Conservation (phyloP, 106 monocot species). For the Dioscorea zingiberensis region DNA sequence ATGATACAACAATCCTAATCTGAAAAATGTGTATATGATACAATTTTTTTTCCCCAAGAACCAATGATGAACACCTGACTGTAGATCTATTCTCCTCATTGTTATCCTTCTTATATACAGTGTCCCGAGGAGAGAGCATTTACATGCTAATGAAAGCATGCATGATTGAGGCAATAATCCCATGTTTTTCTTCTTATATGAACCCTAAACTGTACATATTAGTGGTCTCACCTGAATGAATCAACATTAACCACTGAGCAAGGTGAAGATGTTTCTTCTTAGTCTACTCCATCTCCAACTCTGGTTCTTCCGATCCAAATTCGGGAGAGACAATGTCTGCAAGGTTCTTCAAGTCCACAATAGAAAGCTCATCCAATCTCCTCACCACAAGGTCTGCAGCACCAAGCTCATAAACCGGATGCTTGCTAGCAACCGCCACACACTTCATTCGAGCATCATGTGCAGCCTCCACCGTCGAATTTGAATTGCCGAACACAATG, state of each 20-base stretch:
- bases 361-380: constrained; percentile 59
- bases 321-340: constrained; percentile 65
- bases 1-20: too few relatives aligned
- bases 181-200: neutral
- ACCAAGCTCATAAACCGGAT: constrained; percentile 70
- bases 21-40: too few relatives aligned
- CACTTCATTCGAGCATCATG: constrained; percentile 95
- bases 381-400: constrained; percentile 85
- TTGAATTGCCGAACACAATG: constrained; percentile 95
- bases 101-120: too few relatives aligned
- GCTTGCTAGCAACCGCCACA: constrained; percentile 83
- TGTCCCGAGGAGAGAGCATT: too few relatives aligned
- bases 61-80: too few relatives aligned
- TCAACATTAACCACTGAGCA: constrained; percentile 59
- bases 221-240: constrained; percentile 37
- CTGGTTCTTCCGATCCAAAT: constrained; percentile 36
- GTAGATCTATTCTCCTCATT: too few relatives aligned
- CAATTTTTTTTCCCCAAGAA: too few relatives aligned
- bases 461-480: constrained; percentile 85
- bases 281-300: constrained; percentile 39
- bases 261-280: constrained; percentile 25
- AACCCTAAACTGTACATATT: constrained; percentile 15
- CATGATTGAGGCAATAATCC: too few relatives aligned
- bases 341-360: constrained; percentile 90
- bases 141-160: too few relatives aligned